Conservation (phyloP, 1,284 basidiomycete genomes). For the Tylopilus sp. region DNA sequence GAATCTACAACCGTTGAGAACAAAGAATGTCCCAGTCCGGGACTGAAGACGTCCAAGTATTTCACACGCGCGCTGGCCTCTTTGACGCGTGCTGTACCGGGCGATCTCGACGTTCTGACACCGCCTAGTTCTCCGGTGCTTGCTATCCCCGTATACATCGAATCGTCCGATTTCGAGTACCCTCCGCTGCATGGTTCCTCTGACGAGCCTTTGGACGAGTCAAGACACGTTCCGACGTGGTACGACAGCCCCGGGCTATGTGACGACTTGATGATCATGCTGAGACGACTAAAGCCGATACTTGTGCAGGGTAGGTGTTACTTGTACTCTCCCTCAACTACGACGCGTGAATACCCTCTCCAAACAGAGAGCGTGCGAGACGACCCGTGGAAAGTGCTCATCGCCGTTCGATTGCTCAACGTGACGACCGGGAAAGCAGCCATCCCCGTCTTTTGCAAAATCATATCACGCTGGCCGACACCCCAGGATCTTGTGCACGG, state of each 20-base stretch:
- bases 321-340: neutral
- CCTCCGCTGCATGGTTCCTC: neutral
- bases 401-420: conserved; percentile 34
- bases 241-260: conserved; percentile 7
- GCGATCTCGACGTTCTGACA: neutral
- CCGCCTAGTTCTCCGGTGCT: conserved; percentile 8
- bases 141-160: conserved; percentile 3
- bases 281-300: conserved; percentile 33
- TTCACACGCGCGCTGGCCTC: conserved; percentile 2
- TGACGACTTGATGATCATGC: conserved; percentile 28
- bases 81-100: neutral
- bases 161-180: conserved; percentile 9
- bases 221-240: neutral
- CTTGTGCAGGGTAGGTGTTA: conserved; percentile 29
- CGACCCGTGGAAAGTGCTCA: conserved; percentile 34
- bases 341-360: neutral
- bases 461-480: conserved; percentile 53
- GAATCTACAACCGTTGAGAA: neutral
- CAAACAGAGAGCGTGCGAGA: conserved; percentile 25
- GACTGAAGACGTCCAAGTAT: conserved; percentile 24
- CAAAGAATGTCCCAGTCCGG: neutral
- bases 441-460: conserved; percentile 46
- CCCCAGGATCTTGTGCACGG: conserved; percentile 52
- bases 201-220: neutral
- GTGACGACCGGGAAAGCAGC: conserved; percentile 33